These are phyloP conservation scores for Carallia brachiata DNA, from an alignment of 345 rosid genomes.

Conservation along the genomic window DNA sequence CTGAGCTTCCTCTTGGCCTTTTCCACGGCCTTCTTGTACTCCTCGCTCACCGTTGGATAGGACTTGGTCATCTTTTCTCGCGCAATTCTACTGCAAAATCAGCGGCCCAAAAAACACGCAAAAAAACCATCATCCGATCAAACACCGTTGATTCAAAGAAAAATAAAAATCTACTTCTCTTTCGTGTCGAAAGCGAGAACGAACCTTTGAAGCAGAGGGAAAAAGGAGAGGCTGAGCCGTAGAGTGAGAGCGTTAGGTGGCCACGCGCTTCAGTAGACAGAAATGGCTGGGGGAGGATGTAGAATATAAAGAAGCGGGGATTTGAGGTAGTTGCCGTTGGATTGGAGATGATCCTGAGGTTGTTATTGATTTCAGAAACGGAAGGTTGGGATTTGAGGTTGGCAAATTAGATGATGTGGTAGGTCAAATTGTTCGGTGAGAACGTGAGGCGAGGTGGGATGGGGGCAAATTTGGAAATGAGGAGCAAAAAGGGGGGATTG, in stretches of 20 bases:
- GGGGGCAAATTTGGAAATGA: too few species aligned
- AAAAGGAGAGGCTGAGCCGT: not conserved
- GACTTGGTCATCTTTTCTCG: slow-evolving; percentile 59
- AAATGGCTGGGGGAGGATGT: too few species aligned
- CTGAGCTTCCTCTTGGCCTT: slow-evolving; percentile 85
- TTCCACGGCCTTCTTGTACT: slow-evolving; percentile 71
- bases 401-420: not conserved
- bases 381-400: not conserved
- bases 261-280: not conserved
- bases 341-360: not conserved
- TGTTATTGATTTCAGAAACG: not conserved
- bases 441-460: too few species aligned
- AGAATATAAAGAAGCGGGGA: not conserved
- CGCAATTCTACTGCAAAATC: slow-evolving; percentile 2
- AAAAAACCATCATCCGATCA: too few species aligned
- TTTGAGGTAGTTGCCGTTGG: not conserved
- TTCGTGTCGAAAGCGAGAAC: not conserved
- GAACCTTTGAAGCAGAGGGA: not conserved
- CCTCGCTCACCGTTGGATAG: slow-evolving; percentile 80
- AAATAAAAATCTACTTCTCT: not conserved
- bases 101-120: too few species aligned
- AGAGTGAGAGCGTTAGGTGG: not conserved
- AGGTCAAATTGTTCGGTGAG: not conserved
- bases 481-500: too few species aligned
- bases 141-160: too few species aligned